Base-by-base conservation (phyloP, 495 filamentous ascomycete genomes). In the Pyrenopolyporus hunteri region DNA sequence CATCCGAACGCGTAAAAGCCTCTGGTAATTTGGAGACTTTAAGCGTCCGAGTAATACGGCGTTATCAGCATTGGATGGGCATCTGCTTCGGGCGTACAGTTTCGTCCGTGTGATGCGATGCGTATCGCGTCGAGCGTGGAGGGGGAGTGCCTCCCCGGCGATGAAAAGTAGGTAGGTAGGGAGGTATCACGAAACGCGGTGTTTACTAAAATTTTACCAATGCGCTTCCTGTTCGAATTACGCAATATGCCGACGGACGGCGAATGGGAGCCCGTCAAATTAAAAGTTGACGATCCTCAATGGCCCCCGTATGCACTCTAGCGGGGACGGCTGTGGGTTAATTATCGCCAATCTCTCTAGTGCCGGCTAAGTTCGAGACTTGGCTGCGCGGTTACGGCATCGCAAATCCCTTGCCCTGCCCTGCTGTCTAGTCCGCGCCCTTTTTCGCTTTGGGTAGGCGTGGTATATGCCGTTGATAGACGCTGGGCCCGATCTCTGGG, bases 321-420 rank as follows among this genome's bases (percentile, higher is more conserved):
- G 59, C 53, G 59, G 59, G 53, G 59, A 25, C 14, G 16, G 1
- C n/a, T n/a, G n/a, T n/a, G n/a, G 19, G 37, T 45, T 29, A 39
- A 35, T 33, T 49, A 36, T 36, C 44, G 36, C 51, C 51, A 49
- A 63, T 51, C 45, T 36, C 36, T 39, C 53, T 57, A 63, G 47
- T 57, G 60, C 60, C 60, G 60, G 60, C 47, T 64, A 54, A 64
- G 25, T 29, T 31, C 11, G 2, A 29, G 39, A 52, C 45, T 50
- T 57, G 51, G 39, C 53, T 19, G 59, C 26, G 40, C 45, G n/a
- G 42, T 37, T 47, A 47, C 33, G 11, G 10, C 28, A 46, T 22
- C 43, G 37, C n/a, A n/a, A n/a, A n/a, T 50, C 40, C 43, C 22
- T 33, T 46, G 22, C 13, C 22, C 6, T 1, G n/a, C n/a, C 20